Conservation (phyloP, 306 rosid genomes). For the Vicia sativa region DNA sequence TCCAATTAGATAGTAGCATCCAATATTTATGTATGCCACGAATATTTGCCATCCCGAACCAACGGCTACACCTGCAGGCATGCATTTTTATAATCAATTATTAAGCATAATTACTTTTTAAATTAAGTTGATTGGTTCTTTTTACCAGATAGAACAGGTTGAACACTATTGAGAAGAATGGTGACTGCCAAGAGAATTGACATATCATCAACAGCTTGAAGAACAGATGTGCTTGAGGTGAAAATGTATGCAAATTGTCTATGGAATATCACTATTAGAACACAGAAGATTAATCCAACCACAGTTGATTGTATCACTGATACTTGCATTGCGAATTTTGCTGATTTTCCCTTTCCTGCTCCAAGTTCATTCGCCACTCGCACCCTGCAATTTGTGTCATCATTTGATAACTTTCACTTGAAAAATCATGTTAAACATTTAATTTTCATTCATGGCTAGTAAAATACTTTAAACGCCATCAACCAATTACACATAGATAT, state of each 20-base stretch:
- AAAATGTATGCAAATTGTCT: slow-evolving; percentile 53
- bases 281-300: slow-evolving; percentile 53
- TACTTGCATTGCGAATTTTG: slow-evolving; percentile 62
- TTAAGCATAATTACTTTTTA: too few species aligned
- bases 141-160: slow-evolving; percentile 67
- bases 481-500: too few species aligned
- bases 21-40: slow-evolving; percentile 62
- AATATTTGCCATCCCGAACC: slow-evolving; percentile 72
- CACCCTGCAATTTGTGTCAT: slow-evolving; percentile 45
- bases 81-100: too few species aligned
- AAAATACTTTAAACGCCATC: too few species aligned
- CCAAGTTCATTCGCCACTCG: slow-evolving; percentile 80
- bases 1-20: slow-evolving; percentile 57
- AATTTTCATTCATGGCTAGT: too few species aligned
- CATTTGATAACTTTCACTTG: too few species aligned
- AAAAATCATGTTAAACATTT: too few species aligned
- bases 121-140: too few species aligned
- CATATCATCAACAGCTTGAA: slow-evolving; percentile 52
- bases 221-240: slow-evolving; percentile 53
- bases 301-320: slow-evolving; percentile 51
- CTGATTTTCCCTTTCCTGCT: slow-evolving; percentile 66
- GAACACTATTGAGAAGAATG: slow-evolving; percentile 71
- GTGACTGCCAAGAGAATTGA: slow-evolving; percentile 54
- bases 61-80: slow-evolving; percentile 61
- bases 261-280: slow-evolving; percentile 45